These are phyloP conservation scores for Monosporascus sp. DNA, from an alignment of 2,329 filamentous ascomycete genomes.

Conservation along the genomic window DNA sequence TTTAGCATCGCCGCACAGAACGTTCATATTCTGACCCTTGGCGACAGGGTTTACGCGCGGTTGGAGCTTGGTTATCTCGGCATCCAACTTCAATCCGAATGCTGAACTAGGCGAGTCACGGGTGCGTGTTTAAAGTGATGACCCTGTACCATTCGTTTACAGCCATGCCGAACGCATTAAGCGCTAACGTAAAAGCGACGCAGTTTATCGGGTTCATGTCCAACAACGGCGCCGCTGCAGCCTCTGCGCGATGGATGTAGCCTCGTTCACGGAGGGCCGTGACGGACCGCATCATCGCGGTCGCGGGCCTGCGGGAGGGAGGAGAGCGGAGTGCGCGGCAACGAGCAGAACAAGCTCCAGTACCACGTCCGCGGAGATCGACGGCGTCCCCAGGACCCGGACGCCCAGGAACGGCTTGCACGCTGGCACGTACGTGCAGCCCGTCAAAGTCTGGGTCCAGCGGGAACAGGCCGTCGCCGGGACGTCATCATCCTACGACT, in stretches of 20 bases:
- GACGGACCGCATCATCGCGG: slow-evolving; percentile 30
- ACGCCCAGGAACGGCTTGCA: slow-evolving; percentile 30
- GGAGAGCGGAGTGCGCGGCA: slow-evolving; percentile 6
- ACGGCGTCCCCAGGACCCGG: slow-evolving; percentile 25
- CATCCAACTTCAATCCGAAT: slow-evolving; percentile 29
- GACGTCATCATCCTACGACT: slow-evolving; percentile 29
- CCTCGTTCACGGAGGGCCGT: slow-evolving; percentile 31
- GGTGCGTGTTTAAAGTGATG: slow-evolving; percentile 15
- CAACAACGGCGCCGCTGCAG: slow-evolving; percentile 27
- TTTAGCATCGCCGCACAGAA: slow-evolving; percentile 33
- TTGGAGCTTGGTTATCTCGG: slow-evolving; percentile 31
- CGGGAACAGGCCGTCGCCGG: slow-evolving; percentile 33
- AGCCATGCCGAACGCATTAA: too few relatives aligned
- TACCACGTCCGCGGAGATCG: slow-evolving; percentile 30
- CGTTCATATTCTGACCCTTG: slow-evolving; percentile 29
- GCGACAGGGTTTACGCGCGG: slow-evolving; percentile 29
- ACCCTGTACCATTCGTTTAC: too few relatives aligned
- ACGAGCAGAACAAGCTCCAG: slow-evolving; percentile 32
- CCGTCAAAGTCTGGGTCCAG: slow-evolving; percentile 32
- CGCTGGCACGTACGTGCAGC: slow-evolving; percentile 31
- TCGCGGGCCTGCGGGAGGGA: slow-evolving; percentile 25
- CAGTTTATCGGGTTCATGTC: slow-evolving; percentile 31
- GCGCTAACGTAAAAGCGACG: neutral
- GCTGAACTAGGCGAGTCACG: slow-evolving; percentile 32
- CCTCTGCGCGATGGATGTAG: slow-evolving; percentile 31